Evolutionary conservation across 2,329 filamentous ascomycete species (phyloP), one percentile per base, ranked within the genome.

Genomic region (Scortechinia acanthostroma): DNA sequence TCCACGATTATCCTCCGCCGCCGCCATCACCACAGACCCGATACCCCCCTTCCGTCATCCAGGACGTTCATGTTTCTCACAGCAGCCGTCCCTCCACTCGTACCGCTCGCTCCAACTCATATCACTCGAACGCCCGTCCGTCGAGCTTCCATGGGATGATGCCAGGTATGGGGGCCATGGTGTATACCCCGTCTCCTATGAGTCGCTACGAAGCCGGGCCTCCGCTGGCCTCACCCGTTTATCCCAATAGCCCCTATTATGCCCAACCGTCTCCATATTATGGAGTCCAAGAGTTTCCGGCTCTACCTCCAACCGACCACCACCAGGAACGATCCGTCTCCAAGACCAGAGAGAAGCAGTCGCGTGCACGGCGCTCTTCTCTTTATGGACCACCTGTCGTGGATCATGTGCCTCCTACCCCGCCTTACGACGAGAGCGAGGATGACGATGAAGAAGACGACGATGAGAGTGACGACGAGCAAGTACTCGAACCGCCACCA

Each of bases 121-220:
- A 66, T 37, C 61, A 66, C 47, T 40, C 58, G 43, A 53, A 54
- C 49, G 52, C 51, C 28, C 57, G 64, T 43, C 64, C 66, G 14
- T 46, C 62, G 43, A 68, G 64, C 47, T 65, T 58, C 46, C 64
- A 68, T 48, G 61, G 58, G 6, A 52, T 57, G 45, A 49, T 54
- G 22, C 25, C 25, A 10, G 25, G 25, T 10, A n/a, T 30, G n/a
- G 25, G 25, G 25, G 25, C 25, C 10, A 30, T 30, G 25, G 25
- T 30, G 10, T n/a, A 10, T 10, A n/a, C 25, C 10, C 10, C 25
- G 10, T 10, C 25, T 30, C 10, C 25, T n/a, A 30, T 30, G 25
- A 30, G n/a, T n/a, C 25, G 25, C 25, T 30, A 10, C n/a, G 25
- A 30, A 30, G 10, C 10, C n/a, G 25, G 25, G 10, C 25, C 25